These are phyloP conservation scores for Aspergillus arachidicola DNA, from an alignment of 2,329 filamentous ascomycete genomes.

Conservation along the genomic window DNA sequence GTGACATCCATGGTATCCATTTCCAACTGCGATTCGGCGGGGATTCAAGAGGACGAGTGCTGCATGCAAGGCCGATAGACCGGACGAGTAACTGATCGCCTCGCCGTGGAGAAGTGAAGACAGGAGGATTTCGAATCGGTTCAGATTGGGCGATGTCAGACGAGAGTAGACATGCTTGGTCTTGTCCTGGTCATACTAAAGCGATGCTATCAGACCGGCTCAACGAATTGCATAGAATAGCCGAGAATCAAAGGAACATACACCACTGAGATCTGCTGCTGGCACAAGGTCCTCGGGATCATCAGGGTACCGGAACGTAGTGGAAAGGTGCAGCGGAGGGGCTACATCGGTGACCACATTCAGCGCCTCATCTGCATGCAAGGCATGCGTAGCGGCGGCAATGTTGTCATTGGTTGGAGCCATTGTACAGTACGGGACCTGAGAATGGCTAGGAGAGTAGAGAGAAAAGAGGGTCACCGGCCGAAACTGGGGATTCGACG, in stretches of 20 bases:
- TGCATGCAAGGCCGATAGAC: constrained; percentile 85
- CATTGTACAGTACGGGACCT: constrained; percentile 26
- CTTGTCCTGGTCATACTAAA: constrained; percentile 27
- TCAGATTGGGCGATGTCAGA: constrained; percentile 74
- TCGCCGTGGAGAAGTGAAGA: constrained; percentile 66
- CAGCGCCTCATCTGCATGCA: constrained; percentile 80
- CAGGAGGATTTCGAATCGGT: constrained; percentile 82
- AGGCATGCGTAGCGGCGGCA: constrained; percentile 66
- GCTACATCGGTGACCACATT: constrained; percentile 78
- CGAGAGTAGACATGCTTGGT: constrained; percentile 79
- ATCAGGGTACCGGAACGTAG: constrained; percentile 79
- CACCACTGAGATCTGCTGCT: constrained; percentile 52
- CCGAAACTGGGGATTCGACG: background rate
- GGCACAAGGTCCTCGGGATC: constrained; percentile 68
- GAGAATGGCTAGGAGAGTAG: constrained; percentile 17
- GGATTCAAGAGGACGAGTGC: constrained; percentile 84
- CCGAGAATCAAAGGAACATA: constrained; percentile 41
- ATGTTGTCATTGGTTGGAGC: constrained; percentile 22
- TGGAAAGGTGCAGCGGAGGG: constrained; percentile 86
- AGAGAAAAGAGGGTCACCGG: constrained; percentile 6
- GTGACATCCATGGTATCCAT: constrained; percentile 92
- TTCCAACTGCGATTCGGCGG: constrained; percentile 76
- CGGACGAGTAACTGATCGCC: constrained; percentile 79
- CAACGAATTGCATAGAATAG: background rate
- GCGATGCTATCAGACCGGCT: background rate